Percentiles rank a stretch among this genome's conserved stretches.
Evolutionary conservation across 1,139 yeast species (phyloP).

Genomic region (Zygoascus sp.): DNA sequence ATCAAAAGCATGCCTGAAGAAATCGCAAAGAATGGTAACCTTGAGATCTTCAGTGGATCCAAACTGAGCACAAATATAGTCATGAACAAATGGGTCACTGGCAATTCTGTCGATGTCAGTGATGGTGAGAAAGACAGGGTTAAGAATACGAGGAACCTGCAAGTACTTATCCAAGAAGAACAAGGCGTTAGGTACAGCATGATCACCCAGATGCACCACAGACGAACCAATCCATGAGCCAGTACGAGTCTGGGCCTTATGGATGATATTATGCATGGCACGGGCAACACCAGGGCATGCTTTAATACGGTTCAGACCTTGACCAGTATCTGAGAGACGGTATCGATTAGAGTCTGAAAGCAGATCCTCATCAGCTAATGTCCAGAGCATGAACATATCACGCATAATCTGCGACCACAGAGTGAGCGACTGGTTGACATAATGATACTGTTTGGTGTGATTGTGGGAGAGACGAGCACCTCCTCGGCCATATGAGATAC

Average conservation of each 20-base stretch:
- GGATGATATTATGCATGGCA: constrained; percentile 61
- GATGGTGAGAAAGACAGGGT: constrained; percentile 59
- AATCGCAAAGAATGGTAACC: constrained; percentile 54
- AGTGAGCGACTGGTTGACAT: constrained; percentile 63
- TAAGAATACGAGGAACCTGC: constrained; percentile 67
- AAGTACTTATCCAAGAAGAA: constrained; percentile 70
- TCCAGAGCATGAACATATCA: constrained; percentile 70
- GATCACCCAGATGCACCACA: constrained; percentile 72
- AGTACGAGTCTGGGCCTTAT: constrained; percentile 55
- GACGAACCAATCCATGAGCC: constrained; percentile 72
- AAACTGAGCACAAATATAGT: constrained; percentile 53
- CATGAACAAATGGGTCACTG: constrained; percentile 45
- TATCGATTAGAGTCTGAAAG: constrained; percentile 45
- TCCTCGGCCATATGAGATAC: constrained; percentile 55
- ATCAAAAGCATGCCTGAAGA: constrained; percentile 71
- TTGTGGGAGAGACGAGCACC: constrained; percentile 69
- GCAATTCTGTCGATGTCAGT: constrained; percentile 47
- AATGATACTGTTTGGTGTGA: constrained; percentile 63
- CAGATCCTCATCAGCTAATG: constrained; percentile 63
- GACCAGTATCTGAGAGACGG: constrained; percentile 65
- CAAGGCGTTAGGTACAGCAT: constrained; percentile 72
- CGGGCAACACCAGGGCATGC: constrained; percentile 61
- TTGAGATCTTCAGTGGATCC: constrained; percentile 50
- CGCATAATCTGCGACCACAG: constrained; percentile 71
- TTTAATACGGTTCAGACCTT: constrained; percentile 68